Evolutionary conservation across 2,329 filamentous ascomycete species (phyloP), one percentile per base, ranked within the genome.

Genomic region (Phaeoacremonium minimum): DNA sequence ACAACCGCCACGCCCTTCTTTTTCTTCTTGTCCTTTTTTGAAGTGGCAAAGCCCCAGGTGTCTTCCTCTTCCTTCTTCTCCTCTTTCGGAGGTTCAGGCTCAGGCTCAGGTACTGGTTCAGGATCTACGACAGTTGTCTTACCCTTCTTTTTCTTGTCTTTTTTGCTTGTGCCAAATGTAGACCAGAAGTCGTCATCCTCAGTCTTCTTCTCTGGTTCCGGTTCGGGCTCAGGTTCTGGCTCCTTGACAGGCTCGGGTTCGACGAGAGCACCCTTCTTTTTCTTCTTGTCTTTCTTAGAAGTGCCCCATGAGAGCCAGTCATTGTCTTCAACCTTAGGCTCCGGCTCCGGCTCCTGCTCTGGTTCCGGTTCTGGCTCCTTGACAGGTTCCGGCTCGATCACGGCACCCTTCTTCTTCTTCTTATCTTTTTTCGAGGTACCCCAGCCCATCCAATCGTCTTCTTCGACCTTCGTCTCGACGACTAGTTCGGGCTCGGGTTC

Each of bases 121-220:
- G 53, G 48, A 14, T 60, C 53, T 46, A 58, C 59, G 37, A 46
- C 46, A 42, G 53, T 47, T 49, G 58, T 57, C 41, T 51, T 48
- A 46, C 67, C 68, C 50, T 66, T 64, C 37, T 65, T 67, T 47
- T 68, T 66, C 46, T 64, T 67, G 46, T 53, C 52, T 14, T 48
- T 51, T 32, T 68, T 67, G 38, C 63, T 57, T n/a, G 60, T 55
- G 39, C 60, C 60, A 43, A 53, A 57, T 40, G 60, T 58, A 59
- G 64, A 63, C 66, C 63, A 70, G 9, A 45, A 46, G 59, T 58
- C 54, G 36, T 62, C 59, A 29, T 62, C 55, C 2, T 43, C 42
- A 15, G 36, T 33, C 22, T 39, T 44, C n/a, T 58, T 62, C 50
- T 66, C 64, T 36, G 52, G 50, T 49, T 69, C 66, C 47, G 65